A percentile compares a stretch with the other conserved stretches of the same genome.
phyloP scores from a whole-genome alignment of 805 yeast genomes.

The Tetrapisispora namnaoensis region DNA sequence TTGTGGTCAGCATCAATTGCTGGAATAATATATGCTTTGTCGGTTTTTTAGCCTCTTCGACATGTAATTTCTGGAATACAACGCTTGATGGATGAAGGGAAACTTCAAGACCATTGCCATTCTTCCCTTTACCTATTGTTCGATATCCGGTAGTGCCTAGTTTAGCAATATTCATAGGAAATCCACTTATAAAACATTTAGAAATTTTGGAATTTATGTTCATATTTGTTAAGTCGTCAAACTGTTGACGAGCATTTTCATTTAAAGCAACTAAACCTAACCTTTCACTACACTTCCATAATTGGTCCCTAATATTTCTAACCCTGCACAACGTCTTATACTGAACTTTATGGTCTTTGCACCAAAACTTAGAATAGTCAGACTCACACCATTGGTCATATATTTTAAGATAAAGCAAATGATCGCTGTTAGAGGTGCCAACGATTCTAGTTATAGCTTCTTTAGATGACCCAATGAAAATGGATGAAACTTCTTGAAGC shows the following conservation, averaged over 20 bases:
- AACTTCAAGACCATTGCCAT: conserved; percentile 59
- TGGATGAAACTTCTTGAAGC: conserved; percentile 66
- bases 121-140: conserved; percentile 19
- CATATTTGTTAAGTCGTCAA: background rate
- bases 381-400: conserved; percentile 68
- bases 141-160: conserved; percentile 22
- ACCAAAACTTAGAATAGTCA: conserved; percentile 70
- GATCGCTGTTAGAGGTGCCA: conserved; percentile 59
- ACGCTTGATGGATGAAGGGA: conserved; percentile 81
- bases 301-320: conserved; percentile 60
- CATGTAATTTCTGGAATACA: conserved; percentile 31
- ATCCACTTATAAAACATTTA: conserved; percentile 26
- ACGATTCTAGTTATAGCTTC: conserved; percentile 29
- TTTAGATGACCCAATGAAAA: conserved; percentile 18
- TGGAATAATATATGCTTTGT: conserved; percentile 69
- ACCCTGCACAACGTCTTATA: conserved; percentile 62
- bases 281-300: conserved; percentile 46
- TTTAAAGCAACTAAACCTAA: conserved; percentile 19
- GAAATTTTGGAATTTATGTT: conserved; percentile 10
- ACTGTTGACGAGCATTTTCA: conserved; percentile 4
- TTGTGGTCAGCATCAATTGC: conserved; percentile 73
- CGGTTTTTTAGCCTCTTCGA: conserved; percentile 49
- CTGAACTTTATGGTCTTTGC: conserved; percentile 73
- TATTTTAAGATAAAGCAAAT: conserved; percentile 60
- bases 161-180: conserved; percentile 26